These are phyloP conservation scores for Dendrocalamus sinicus DNA, from an alignment of 176 grass and related monocot species.

Conservation along the genomic window DNA sequence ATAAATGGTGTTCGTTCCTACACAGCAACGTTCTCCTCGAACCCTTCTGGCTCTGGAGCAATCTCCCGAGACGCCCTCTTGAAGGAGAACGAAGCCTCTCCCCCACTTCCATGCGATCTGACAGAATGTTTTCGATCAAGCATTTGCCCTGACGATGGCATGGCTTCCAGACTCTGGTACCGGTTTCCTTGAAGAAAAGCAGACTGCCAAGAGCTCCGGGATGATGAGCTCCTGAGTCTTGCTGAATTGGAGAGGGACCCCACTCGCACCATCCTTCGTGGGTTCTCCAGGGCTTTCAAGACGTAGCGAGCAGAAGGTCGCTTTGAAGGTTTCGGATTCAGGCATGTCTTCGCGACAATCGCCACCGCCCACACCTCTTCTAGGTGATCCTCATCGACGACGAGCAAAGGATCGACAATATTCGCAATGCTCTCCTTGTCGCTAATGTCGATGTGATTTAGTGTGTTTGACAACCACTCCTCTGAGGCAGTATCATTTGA, in stretches of 20 bases:
- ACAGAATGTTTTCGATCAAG: constrained; percentile 54
- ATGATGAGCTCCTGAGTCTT: constrained; percentile 62
- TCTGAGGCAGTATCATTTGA: constrained; percentile 49
- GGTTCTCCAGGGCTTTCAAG: constrained; percentile 78
- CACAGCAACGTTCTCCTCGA: constrained; percentile 37
- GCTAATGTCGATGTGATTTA: constrained; percentile 50
- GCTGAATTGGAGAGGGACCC: constrained; percentile 45
- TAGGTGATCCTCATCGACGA: constrained; percentile 86
- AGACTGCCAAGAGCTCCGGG: constrained; percentile 75
- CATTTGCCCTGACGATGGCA: constrained; percentile 28
- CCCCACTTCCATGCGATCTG: constrained; percentile 49
- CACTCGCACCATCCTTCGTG: constrained; percentile 63
- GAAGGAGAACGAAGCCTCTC: constrained; percentile 59
- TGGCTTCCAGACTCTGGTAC: constrained; percentile 51
- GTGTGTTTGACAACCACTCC: constrained; percentile 63
- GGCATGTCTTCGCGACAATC: constrained; percentile 79
- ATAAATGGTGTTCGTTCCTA: constrained; percentile 15
- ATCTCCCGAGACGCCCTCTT: constrained; percentile 58
- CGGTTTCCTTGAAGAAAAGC: constrained; percentile 57
- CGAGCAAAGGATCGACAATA: constrained; percentile 69
- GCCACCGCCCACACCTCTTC: constrained; percentile 95
- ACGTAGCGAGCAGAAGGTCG: constrained; percentile 70
- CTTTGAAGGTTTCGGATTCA: constrained; percentile 65
- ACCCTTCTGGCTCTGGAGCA: constrained; percentile 40
- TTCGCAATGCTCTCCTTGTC: constrained; percentile 56